Evolutionary conservation across 2,329 filamentous ascomycete species (phyloP).

Genomic region (Colletotrichum gloeosporioides): DNA sequence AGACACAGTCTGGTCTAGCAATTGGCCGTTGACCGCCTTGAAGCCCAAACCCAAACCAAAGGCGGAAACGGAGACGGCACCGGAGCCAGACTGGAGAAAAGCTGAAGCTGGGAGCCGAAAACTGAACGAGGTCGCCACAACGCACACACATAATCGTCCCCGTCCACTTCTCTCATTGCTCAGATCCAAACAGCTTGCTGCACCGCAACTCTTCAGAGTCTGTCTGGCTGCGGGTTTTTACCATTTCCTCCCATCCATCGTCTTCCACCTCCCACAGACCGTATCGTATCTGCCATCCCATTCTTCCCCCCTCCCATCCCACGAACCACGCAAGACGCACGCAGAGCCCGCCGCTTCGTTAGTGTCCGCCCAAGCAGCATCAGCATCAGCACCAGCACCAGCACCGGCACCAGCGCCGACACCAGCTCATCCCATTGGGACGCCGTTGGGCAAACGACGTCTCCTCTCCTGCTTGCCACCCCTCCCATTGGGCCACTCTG

Average conservation of each 20-base stretch:
- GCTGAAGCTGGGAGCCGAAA: background rate
- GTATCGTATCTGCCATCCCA: background rate
- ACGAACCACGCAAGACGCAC: background rate
- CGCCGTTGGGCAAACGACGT: constrained; percentile 12
- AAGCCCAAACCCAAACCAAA: background rate
- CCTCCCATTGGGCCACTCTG: constrained; percentile 22
- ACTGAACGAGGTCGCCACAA: constrained; percentile 20
- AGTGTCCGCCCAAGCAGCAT: background rate
- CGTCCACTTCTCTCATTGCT: background rate
- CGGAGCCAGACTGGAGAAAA: background rate
- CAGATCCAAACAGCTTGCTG: background rate
- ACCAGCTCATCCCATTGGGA: constrained; percentile 15
- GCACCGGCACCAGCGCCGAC: background rate
- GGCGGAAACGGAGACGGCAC: constrained; percentile 1
- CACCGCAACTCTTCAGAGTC: background rate
- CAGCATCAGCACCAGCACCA: background rate
- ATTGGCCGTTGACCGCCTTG: constrained; percentile 17
- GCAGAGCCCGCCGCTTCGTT: background rate
- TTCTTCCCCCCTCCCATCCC: background rate
- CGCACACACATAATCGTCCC: constrained; percentile 16
- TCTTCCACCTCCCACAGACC: background rate
- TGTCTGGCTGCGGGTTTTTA: background rate
- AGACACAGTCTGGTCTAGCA: background rate
- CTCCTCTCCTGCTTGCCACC: background rate
- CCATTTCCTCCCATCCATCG: background rate